A percentile compares a stretch with the other conserved stretches of the same genome.
These are phyloP conservation scores for Bretziella fagacearum DNA, from an alignment of 2,329 filamentous ascomycete genomes.

Conservation along the genomic window DNA sequence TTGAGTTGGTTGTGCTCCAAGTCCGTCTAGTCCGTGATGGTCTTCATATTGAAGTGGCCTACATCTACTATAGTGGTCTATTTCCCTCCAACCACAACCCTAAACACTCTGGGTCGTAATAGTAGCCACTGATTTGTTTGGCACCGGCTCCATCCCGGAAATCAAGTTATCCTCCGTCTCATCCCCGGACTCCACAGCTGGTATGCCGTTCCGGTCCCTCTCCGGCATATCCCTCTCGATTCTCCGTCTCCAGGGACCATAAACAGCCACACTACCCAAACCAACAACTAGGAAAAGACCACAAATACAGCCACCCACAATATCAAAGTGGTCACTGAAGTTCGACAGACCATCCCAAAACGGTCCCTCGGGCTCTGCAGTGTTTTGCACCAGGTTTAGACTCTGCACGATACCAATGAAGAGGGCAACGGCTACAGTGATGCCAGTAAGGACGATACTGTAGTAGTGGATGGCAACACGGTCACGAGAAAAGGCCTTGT, in stretches of 20 bases:
- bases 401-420: slow-evolving; percentile 79
- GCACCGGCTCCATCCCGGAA: not conserved
- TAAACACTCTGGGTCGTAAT: slow-evolving; percentile 2
- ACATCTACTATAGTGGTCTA: not conserved
- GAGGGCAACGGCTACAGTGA: slow-evolving; percentile 69
- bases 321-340: slow-evolving; percentile 66
- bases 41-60: not conserved
- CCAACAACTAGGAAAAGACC: slow-evolving; percentile 69
- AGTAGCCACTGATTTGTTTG: not conserved
- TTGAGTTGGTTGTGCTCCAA: not conserved
- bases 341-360: slow-evolving; percentile 82
- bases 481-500: slow-evolving; percentile 59
- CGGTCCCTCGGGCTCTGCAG: slow-evolving; percentile 51
- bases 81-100: too few species aligned
- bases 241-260: slow-evolving; percentile 57
- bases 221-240: slow-evolving; percentile 22
- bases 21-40: not conserved
- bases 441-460: slow-evolving; percentile 66
- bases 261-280: slow-evolving; percentile 52
- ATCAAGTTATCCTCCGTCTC: slow-evolving; percentile 8
- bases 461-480: slow-evolving; percentile 87
- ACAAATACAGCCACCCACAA: slow-evolving; percentile 75
- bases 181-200: not conserved
- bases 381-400: slow-evolving; percentile 59
- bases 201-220: slow-evolving; percentile 5